A percentile compares a stretch with the other conserved stretches of the same genome.
phyloP scores from a whole-genome alignment of 2,329 filamentous ascomycete genomes.

The Graphiopsis chlorocephala region DNA sequence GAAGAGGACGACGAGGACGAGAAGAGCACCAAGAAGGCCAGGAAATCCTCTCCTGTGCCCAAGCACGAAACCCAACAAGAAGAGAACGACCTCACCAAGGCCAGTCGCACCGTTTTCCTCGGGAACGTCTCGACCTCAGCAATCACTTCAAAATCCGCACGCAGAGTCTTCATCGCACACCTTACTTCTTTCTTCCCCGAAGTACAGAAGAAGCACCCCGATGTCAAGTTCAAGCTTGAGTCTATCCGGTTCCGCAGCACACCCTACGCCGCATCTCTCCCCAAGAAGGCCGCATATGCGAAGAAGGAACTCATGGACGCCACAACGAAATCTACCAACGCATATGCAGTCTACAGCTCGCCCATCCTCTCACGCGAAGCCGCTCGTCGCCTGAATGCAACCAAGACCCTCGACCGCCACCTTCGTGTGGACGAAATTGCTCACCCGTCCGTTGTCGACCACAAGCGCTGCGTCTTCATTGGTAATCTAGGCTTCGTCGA shows the following conservation, averaged over 20 bases:
- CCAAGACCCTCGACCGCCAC: slow-evolving; percentile 78
- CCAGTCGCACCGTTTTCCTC: slow-evolving; percentile 85
- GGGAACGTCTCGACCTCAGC: slow-evolving; percentile 83
- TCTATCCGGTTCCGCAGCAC: slow-evolving; percentile 93
- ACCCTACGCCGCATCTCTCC: slow-evolving; percentile 76
- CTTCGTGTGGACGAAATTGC: slow-evolving; percentile 87
- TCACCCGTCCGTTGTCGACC: slow-evolving; percentile 77
- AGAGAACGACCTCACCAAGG: slow-evolving; percentile 71
- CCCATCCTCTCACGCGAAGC: slow-evolving; percentile 72
- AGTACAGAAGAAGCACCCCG: slow-evolving; percentile 41
- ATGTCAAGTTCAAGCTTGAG: slow-evolving; percentile 64
- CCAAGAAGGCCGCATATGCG: slow-evolving; percentile 91
- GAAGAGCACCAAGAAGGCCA: slow-evolving; percentile 23
- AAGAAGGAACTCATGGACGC: slow-evolving; percentile 86
- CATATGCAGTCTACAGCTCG: slow-evolving; percentile 86
- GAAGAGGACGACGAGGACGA: slow-evolving; percentile 39
- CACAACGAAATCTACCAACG: slow-evolving; percentile 90
- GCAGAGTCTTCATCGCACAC: slow-evolving; percentile 73
- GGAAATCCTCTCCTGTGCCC: slow-evolving; percentile 53
- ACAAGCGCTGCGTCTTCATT: slow-evolving; percentile 90
- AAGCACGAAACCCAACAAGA: slow-evolving; percentile 50
- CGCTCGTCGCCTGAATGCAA: slow-evolving; percentile 76
- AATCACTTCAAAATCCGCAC: slow-evolving; percentile 76
- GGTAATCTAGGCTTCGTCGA: slow-evolving; percentile 96
- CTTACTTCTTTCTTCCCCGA: slow-evolving; percentile 70